Base-by-base conservation (phyloP, 139 green algal genomes). In the Chlorella sp. region DNA sequence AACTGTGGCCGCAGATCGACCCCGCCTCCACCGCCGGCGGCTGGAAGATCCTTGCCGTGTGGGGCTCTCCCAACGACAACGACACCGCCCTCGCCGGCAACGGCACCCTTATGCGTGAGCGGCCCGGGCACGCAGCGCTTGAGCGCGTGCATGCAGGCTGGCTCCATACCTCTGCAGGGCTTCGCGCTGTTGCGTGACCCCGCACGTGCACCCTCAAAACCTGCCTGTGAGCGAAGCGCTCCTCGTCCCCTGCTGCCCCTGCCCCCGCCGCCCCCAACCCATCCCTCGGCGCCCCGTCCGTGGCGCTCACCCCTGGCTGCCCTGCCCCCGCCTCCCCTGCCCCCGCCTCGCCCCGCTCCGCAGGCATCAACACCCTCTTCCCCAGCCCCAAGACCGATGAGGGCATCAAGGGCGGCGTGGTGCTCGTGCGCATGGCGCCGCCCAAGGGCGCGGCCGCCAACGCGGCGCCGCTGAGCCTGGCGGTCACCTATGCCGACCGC, bases 341-440 rank as follows among this genome's bases (percentile, higher is more conserved):
- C n/a, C n/a, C n/a, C n/a, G n/a, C n/a, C n/a, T n/a, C n/a, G n/a
- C n/a, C n/a, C n/a, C n/a, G n/a, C 35, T 3, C 21, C 41, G 3
- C 51, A 81, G 60, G 40, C n/a, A n/a, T 84, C 23, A 45, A 71
- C 51, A 84, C 79, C 9, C 79, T 84, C 51, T 84, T 84, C 59
- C 79, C 79, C 23, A 50, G 31, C 29, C 50, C 73, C n/a, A 74
- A 84, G 51, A 83, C 75, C 17, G 79, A 83, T 50, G 53, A 77
- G 31, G 79, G 74, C 61, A 79, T 84, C 71, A 84, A 76, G 63
- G 79, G 79, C 5, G 79, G 79, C 2, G 79, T 84, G 53, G 58
- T 84, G 51, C 71, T 84, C 35, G 64, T 84, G 48, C 71, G 79
- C 71, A 33, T 84, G 61, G 6, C 2, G 35, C 50, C 64, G 14